Base-by-base conservation (phyloP, 257 asterid genomes). In the Cordia subcordata region DNA sequence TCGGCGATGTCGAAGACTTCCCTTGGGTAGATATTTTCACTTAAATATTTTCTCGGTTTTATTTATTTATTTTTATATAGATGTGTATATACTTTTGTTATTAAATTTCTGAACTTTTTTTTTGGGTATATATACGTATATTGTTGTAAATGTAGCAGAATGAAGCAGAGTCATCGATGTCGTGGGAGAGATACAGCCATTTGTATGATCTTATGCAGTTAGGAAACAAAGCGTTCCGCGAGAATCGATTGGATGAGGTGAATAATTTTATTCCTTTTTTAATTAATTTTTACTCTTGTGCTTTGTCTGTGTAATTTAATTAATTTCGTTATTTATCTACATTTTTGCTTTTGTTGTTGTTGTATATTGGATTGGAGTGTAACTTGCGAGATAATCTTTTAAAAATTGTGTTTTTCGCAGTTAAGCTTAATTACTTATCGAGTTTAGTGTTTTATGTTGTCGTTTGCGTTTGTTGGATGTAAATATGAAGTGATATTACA, bases 161-260 rank as follows among this genome's bases (percentile, higher is more conserved):
- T 39, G 75, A 72, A 60, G 86, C 72, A 12, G 97, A 76, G 55
- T 69, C 81, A 62, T 81, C 88, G 62, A 71, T 77, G 82, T 82
- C 94, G 17, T 44, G 68, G 83, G 94, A 86, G 75, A 74, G 94
- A 71, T 77, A 70, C 53, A 66, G 53, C 55, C 78, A 81, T 74
- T 80, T 93, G 46, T 57, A 55, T 64, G 88, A 80, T 62, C 77
- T 82, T 69, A 74, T 89, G 83, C 84, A 74, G 27, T 47, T 21
- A 57, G 99, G 92, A 64, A 93, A 89, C 67, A 65, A 55, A 33
- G 91, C 95, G 4, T 86, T 89, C 61, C 91, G 85, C 13, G 92
- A 76, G 39, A 75, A 73, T 53, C 73, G 85, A 66, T 69, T 83
- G 21, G 94, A 89, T 53, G 91, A 86, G 95, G 99, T 93, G 27